Base-by-base conservation (phyloP, 768 basidiomycete genomes). In the Suillus discolor region DNA sequence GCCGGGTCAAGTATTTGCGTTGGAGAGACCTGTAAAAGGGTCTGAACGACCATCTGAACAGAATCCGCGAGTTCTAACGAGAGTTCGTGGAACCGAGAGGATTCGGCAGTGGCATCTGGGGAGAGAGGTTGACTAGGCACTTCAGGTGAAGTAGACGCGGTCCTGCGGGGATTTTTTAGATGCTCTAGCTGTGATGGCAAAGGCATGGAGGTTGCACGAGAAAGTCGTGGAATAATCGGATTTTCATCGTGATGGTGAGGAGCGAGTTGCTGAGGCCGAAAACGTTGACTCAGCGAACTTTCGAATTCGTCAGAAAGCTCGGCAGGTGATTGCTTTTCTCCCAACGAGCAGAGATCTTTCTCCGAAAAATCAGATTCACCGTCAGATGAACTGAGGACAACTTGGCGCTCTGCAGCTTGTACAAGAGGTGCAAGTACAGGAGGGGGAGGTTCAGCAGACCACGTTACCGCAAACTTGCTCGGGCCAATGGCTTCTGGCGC, bases 1-100 rank as follows among this genome's bases (percentile, higher is more conserved):
- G 91, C 89, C n/a, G 92, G 88, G 74, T 97, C 95, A 55, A 97
- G 84, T 23, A 97, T 80, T 76, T 98, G 96, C 0, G 91, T 87
- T 4, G 96, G 95, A 0, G 93, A 93, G 68, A 97, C 83, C 71
- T 96, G 94, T 3, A 97, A 84, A 70, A 98, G 85, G 2, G 93
- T 96, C 75, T 97, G 94, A 45, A 97, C 90, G 65, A 93, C 87
- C 80, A 91, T 87, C 79, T 97, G 95, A 15, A 95, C 87, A 13
- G 91, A 90, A 77, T 97, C 96, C 15, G 96, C 94, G 16, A 97
- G 83, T 77, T 98, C 96, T 36, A 91, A 79, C 0, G 94, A 93
- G 63, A 96, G 80, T 66, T 92, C 90, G 53, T 85, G 84, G 68
- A 90, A 80, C 64, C 81, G 84, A 12, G 75, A 72, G 39, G 64